A percentile compares a stretch with the other conserved stretches of the same genome.
These are phyloP conservation scores for Verruconis gallopava DNA, from an alignment of 2,329 filamentous ascomycete species.

Conservation along the genomic window DNA sequence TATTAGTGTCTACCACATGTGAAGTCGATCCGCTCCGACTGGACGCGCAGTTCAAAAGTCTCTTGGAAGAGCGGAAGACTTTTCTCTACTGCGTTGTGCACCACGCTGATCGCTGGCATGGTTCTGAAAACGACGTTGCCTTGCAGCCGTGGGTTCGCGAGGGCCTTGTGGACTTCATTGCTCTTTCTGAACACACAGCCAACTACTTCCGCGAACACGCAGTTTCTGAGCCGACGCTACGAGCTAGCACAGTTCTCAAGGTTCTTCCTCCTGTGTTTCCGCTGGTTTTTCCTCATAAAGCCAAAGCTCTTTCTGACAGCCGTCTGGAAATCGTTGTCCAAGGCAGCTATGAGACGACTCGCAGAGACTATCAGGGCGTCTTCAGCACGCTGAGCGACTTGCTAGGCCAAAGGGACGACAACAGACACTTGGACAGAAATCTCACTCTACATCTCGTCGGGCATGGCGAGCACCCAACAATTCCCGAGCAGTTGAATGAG, in stretches of 20 bases:
- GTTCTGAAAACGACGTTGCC: constrained; percentile 11
- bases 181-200: constrained; percentile 16
- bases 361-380: constrained; percentile 17
- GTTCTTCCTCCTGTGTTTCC: constrained; percentile 19
- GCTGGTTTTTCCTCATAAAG: constrained; percentile 13
- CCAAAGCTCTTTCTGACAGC: too few relatives aligned
- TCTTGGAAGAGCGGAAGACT: constrained; percentile 16
- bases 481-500: constrained; percentile 14
- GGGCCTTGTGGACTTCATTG: constrained; percentile 16
- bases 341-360: constrained; percentile 17
- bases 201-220: constrained; percentile 13
- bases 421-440: constrained; percentile 11
- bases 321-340: constrained; percentile 17
- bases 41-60: constrained; percentile 11
- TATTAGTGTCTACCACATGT: constrained; percentile 18
- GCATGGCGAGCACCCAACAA: constrained; percentile 12
- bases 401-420: too few relatives aligned
- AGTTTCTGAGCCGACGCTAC: not conserved
- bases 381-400: constrained; percentile 16
- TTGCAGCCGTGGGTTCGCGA: constrained; percentile 15
- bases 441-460: constrained; percentile 1
- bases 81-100: constrained; percentile 18
- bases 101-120: constrained; percentile 16
- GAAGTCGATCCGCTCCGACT: constrained; percentile 15
- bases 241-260: constrained; percentile 12